phyloP scores from a whole-genome alignment of 2,329 filamentous ascomycete genomes.

The Xylaria sp. region DNA sequence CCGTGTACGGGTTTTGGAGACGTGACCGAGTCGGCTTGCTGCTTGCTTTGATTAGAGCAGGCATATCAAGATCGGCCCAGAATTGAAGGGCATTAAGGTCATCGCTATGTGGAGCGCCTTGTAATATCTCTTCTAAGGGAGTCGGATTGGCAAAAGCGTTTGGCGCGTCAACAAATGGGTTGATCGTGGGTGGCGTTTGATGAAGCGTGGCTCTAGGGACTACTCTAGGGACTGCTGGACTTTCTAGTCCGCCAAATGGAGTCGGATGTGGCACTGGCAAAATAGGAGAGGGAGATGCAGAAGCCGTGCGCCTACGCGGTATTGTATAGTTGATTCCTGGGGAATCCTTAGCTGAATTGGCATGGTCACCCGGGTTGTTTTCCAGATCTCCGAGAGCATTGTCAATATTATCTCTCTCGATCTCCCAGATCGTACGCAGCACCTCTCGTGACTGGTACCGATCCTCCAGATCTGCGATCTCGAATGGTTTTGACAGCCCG shows the following conservation, averaged over 20 bases:
- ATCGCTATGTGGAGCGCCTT: no score
- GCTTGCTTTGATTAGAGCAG: no score
- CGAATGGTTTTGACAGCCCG: not conserved
- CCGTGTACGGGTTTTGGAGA: not conserved
- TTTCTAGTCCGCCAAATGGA: not conserved
- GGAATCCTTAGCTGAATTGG: not conserved
- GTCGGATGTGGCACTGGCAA: not conserved
- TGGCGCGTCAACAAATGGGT: no score
- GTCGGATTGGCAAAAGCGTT: no score
- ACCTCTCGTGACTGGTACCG: constrained; percentile 20
- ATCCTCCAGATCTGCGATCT: constrained; percentile 11
- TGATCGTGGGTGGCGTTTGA: no score
- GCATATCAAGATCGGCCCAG: no score
- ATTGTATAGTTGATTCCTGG: no score
- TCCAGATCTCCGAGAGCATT: constrained; percentile 1
- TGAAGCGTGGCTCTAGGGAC: not conserved
- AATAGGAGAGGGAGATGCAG: not conserved
- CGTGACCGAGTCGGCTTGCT: no score
- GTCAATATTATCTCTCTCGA: constrained; percentile 9
- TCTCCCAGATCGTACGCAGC: constrained; percentile 11
- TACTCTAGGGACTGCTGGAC: not conserved
- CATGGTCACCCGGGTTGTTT: not conserved
- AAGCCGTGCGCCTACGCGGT: not conserved
- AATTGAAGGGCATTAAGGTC: no score
- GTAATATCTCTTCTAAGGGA: no score